A percentile compares a stretch with the other conserved stretches of the same genome.
phyloP scores from a whole-genome alignment of 768 basidiomycete genomes.

The Multifurca ochricompacta region DNA sequence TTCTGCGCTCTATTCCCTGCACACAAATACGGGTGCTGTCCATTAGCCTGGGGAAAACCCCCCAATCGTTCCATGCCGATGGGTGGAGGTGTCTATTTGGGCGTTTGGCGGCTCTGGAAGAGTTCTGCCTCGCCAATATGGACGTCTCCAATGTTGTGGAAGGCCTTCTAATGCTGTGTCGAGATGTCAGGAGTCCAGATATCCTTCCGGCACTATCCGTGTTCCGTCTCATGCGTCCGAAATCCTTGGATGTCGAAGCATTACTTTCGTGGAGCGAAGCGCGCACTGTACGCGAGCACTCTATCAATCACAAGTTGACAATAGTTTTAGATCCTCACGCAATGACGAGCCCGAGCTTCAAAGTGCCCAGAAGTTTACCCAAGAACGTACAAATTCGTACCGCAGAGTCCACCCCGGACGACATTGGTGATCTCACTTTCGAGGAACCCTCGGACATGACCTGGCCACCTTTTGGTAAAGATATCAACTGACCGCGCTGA shows the following conservation, averaged over 20 bases:
- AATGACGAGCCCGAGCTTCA: neutral
- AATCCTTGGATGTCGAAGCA: conserved; percentile 8
- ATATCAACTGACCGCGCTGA: neutral
- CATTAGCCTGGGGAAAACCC: conserved; percentile 7
- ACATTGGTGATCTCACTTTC: neutral
- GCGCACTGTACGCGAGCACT: neutral
- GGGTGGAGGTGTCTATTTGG: conserved; percentile 16
- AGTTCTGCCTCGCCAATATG: conserved; percentile 11
- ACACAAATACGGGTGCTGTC: conserved; percentile 11
- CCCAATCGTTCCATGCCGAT: conserved; percentile 6
- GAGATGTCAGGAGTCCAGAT: neutral
- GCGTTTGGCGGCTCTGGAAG: conserved; percentile 6
- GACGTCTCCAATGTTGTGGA: conserved; percentile 10
- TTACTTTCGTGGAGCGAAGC: conserved; percentile 6
- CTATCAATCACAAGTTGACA: neutral
- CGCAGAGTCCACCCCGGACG: neutral
- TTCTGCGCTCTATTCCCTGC: conserved; percentile 15
- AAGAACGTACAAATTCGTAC: conserved; percentile 8
- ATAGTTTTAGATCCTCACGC: conserved; percentile 6
- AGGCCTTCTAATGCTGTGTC: neutral
- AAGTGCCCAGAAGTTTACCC: conserved; percentile 1
- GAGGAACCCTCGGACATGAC: conserved; percentile 20
- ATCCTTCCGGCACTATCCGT: neutral
- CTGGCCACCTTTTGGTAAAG: conserved; percentile 18
- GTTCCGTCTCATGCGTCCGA: conserved; percentile 11